Base-by-base conservation (phyloP, 345 rosid genomes). In the Lepidium aucheri region DNA sequence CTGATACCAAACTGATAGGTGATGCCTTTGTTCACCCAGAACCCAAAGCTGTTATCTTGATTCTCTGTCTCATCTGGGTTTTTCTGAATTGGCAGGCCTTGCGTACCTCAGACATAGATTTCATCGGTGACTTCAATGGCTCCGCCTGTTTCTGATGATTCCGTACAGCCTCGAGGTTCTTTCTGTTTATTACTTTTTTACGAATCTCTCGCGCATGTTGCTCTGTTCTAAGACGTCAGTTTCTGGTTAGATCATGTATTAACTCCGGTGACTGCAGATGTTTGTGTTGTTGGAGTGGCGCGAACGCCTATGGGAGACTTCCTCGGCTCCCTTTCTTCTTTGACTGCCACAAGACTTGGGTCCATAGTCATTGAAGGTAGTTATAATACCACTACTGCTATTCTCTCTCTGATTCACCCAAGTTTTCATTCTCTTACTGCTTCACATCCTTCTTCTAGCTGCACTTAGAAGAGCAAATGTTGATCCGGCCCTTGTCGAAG, bases 201-300 rank as follows among this genome's bases (percentile, higher is more conserved):
- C 44, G 7, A 28, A 3, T 42, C 24, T 33, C 26, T 66, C 45
- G 15, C 17, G 49, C 42, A 8, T 47, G 5, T 39, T 54, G 20
- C 32, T 42, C 33, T 39, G 44, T 67, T 43, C 39, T 17, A 57
- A 39, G 33, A 26, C 34, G 11, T 22, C 8, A 13, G 70, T 51
- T 53, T 62, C 68, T 70, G 57, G 64, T 28, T 56, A 52, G 45
- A 24, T 44, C 40, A 53, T 70, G 54, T 26, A 53, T n/a, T 3
- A 56, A 54, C 51, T 72, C 69, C 56, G 2, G 42, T 67, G 41
- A 16, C 10, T 8, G 40, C 79, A 94, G 99, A 94, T 88, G 97
- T 86, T 78, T 94, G 97, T 75, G 77, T 94, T 62, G 97, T 88
- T 68, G 99, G 99, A 63, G 85, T 89, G 74, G 91, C 96, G 12